Evolutionary conservation across 2,329 filamentous ascomycete genomes (phyloP), one percentile per base, ranked within the genome.

Genomic region (Fusarium tupiense): DNA sequence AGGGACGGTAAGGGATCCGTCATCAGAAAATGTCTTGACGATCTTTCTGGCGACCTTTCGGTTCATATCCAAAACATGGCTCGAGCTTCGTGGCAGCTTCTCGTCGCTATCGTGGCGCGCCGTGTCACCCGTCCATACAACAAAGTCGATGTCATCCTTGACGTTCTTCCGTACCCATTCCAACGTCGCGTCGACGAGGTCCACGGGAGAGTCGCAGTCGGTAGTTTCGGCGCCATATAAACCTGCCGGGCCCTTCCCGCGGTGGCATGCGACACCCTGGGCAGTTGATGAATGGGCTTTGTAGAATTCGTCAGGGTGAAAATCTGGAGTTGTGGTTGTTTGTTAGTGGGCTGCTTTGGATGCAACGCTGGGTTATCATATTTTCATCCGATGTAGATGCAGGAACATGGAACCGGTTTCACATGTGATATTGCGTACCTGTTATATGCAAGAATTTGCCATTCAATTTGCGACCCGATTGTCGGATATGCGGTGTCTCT

Each of bases 281-380:
- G 89, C 86, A 50, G 93, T 93, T 31, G 93, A 93, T 17, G 94
- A 89, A 81, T 95, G 92, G 13, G 89, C 83, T 82, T 94, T 92
- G 87, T 98, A 99, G 83, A 94, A 93, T 49, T 90, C 90, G 82
- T 99, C 96, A 53, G 95, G 94, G 80, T 99, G 96, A 77, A 98
- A 89, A 84, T 99, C 96, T 98, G 76, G 33, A 43, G 61, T 65
- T 49, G 37, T 17, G 44, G n/a, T 52, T 61, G 64, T 74, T 63
- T 61, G 64, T 74, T 63, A 75, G 72, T 71, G 61, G 61, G 19
- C 22, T 70, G 44, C 29, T 49, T 56, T 58, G 26, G 35, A 60
- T 54, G 47, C 41, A 40, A 50, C 67, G 41, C 41, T 61, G 52
- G 24, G 44, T 47, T 60, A 26, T 54, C 43, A 56, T 54, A 37